phyloP scores from a whole-genome alignment of 2,329 filamentous ascomycete genomes.

The Aspergillus chevalieri region DNA sequence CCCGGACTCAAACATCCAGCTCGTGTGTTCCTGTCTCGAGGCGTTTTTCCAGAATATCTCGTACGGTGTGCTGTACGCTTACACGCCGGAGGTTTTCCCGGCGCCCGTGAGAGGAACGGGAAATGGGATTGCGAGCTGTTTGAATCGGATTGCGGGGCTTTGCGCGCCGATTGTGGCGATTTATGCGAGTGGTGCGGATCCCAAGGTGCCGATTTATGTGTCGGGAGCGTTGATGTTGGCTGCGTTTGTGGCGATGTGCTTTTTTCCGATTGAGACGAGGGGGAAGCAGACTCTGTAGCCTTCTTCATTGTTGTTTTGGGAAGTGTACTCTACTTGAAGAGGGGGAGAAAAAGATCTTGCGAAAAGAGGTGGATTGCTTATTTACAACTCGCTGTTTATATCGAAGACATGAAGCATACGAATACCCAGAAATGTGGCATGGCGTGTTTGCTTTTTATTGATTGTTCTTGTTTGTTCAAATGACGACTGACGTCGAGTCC shows the following conservation, averaged over 20 bases:
- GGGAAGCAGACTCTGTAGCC: constrained; percentile 36
- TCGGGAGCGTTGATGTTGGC: constrained; percentile 40
- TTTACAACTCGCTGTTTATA: too few species aligned
- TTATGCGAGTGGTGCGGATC: constrained; percentile 30
- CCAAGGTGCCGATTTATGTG: constrained; percentile 42
- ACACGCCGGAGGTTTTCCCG: constrained; percentile 56
- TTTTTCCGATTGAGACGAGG: constrained; percentile 43
- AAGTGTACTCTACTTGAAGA: too few species aligned
- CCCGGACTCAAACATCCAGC: constrained; percentile 43
- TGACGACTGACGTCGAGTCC: too few species aligned
- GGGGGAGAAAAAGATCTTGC: too few species aligned
- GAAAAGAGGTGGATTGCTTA: too few species aligned
- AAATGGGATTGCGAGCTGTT: constrained; percentile 42
- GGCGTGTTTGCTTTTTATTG: too few species aligned
- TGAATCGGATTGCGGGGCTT: constrained; percentile 41
- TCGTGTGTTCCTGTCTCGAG: constrained; percentile 48
- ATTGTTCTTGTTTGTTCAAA: too few species aligned
- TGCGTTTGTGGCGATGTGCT: constrained; percentile 41
- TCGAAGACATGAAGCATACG: background rate
- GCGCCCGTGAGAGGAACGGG: constrained; percentile 51
- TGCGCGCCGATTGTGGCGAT: constrained; percentile 42
- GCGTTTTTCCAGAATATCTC: constrained; percentile 54
- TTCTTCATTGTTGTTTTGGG: background rate
- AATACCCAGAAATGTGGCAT: too few species aligned
- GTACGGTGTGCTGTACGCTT: constrained; percentile 54